Evolutionary conservation across 2,329 filamentous ascomycete genomes (phyloP).

Genomic region (Claviceps sp.): DNA sequence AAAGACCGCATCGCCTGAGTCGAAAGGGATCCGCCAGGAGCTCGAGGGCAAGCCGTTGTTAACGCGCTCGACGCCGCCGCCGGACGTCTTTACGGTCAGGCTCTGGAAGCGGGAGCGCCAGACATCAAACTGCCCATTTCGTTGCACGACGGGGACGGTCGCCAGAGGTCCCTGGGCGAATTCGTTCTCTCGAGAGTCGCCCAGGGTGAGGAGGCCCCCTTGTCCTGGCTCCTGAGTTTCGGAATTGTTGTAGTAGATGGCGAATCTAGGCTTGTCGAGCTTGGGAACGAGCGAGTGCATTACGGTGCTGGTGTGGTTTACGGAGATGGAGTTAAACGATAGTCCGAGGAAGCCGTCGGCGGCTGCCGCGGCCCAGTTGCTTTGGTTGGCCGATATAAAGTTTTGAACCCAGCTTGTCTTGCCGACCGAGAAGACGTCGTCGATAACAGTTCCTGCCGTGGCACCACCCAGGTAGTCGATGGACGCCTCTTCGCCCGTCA

Average conservation of each 20-base stretch:
- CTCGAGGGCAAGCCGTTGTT: not conserved
- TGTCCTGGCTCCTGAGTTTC: slow-evolving; percentile 4
- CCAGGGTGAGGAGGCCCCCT: slow-evolving; percentile 18
- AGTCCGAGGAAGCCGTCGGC: slow-evolving; percentile 23
- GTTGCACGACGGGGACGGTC: slow-evolving; percentile 7
- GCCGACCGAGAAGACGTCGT: slow-evolving; percentile 14
- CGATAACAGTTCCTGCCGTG: slow-evolving; percentile 13
- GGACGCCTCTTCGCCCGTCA: slow-evolving; percentile 9
- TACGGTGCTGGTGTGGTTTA: slow-evolving; percentile 16
- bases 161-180: slow-evolving; percentile 14
- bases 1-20: slow-evolving; percentile 13
- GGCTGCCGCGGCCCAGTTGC: slow-evolving; percentile 15
- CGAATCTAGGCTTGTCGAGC: slow-evolving; percentile 19
- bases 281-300: slow-evolving; percentile 19
- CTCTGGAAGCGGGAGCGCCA: slow-evolving; percentile 15
- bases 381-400: slow-evolving; percentile 18
- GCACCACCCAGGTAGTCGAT: slow-evolving; percentile 20
- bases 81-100: slow-evolving; percentile 2
- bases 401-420: slow-evolving; percentile 13
- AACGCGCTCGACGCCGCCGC: not conserved
- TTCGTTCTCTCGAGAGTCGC: slow-evolving; percentile 17
- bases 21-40: slow-evolving; percentile 1
- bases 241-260: slow-evolving; percentile 16
- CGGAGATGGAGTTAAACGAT: slow-evolving; percentile 19
- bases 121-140: slow-evolving; percentile 14